Evolutionary conservation across 2,329 filamentous ascomycete genomes (phyloP), one percentile per base, ranked within the genome.

Genomic region (Diaporthe ampelina): DNA sequence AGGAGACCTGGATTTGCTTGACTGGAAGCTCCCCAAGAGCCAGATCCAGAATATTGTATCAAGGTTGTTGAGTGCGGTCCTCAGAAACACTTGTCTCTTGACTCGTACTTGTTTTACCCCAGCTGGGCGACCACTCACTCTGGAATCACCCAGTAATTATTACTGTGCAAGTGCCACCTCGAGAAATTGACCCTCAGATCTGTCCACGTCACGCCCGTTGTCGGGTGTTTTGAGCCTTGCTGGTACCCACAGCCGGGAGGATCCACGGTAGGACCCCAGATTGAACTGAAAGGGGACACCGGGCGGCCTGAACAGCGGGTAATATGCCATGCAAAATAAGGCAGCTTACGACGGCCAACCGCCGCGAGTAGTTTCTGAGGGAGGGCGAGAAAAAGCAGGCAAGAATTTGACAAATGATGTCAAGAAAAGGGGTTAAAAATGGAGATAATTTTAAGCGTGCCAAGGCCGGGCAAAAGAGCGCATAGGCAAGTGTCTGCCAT

Each of bases 351-450:
- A 54, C 63, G 63, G 63, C 9, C 45, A 40, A 40, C 63, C 63
- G 32, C 48, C 32, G 63, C 63, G n/a, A 40, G 29, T 54, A 10
- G 24, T 54, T 54, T 50, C 1, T 54, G 63, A 67, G 45, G 19
- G n/a, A 48, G 35, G 48, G 40, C 2, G 29, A 26, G 37, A 52
- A 54, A 52, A 54, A 54, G 63, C 63, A 68, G 48, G 63, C 63
- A 54, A 54, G 45, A 68, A 68, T 40, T 68, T 68, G 32, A 68
- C 48, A n/a, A 73, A 58, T 65, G 57, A 70, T 50, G 40, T 72
- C 67, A 26, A 65, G 58, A 74, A 74, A 63, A 74, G 73, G 73
- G 73, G 73, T 48, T 40, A 67, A 74, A 74, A 74, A 32, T 74
- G 73, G 73, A 72, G 73, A 74, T 72, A 65, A 74, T 74, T 21